Evolutionary conservation across 2,329 filamentous ascomycete species (phyloP).

Genomic region (Microdochium trichocladiopsis): DNA sequence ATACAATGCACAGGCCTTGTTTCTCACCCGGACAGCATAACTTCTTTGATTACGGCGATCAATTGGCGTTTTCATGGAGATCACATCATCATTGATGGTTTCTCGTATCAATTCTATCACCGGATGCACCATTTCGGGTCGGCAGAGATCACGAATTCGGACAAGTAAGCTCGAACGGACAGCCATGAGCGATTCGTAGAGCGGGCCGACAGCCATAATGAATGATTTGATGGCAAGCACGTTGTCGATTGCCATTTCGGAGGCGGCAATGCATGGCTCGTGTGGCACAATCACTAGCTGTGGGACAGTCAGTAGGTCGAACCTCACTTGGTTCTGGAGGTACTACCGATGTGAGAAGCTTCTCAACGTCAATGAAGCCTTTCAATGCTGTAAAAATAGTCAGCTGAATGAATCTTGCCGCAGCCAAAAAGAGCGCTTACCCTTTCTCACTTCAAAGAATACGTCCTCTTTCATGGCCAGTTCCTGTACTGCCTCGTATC

Average conservation of each 20-base stretch:
- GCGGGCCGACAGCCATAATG: constrained; percentile 55
- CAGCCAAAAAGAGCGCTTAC: constrained; percentile 27
- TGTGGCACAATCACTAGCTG: constrained; percentile 72
- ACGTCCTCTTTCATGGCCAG: constrained; percentile 76
- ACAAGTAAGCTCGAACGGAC: constrained; percentile 57
- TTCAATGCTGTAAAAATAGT: constrained; percentile 54
- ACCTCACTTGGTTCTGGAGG: background rate
- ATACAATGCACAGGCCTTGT: background rate
- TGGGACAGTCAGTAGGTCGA: constrained; percentile 7
- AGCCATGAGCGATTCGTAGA: constrained; percentile 62
- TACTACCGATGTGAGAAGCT: constrained; percentile 63
- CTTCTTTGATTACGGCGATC: constrained; percentile 85
- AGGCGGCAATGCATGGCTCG: constrained; percentile 57
- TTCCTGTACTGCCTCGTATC: constrained; percentile 81
- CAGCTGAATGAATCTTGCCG: background rate
- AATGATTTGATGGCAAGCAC: constrained; percentile 84
- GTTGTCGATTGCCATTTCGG: constrained; percentile 79
- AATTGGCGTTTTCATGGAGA: constrained; percentile 69
- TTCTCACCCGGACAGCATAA: constrained; percentile 73
- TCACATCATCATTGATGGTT: constrained; percentile 74
- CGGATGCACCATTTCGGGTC: constrained; percentile 50
- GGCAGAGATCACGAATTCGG: constrained; percentile 64
- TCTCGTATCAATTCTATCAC: constrained; percentile 59
- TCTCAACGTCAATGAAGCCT: constrained; percentile 71
- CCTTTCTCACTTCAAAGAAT: constrained; percentile 69